Evolutionary conservation across 2,329 filamentous ascomycete species (phyloP), one percentile per base, ranked within the genome.

Genomic region (Phoma herbarum): DNA sequence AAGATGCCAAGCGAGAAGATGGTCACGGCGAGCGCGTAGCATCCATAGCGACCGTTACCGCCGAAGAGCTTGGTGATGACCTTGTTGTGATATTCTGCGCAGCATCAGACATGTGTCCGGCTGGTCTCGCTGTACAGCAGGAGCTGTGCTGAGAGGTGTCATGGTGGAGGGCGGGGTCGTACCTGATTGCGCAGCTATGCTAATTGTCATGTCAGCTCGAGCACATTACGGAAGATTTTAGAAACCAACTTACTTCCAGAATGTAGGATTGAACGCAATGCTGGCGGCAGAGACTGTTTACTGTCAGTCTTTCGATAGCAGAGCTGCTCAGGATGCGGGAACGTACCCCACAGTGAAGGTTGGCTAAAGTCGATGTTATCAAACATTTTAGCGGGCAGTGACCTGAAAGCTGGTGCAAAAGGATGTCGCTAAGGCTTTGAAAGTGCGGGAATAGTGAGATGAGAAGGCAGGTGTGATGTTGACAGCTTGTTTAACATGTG

Each of bases 221-320:
- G 33, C 42, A 51, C 26, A 12, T 35, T 11, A 14, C 9, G 6
- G 1, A 18, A 16, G 4, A 0, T 20, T 14, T 9, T 16, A 22
- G 12, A 20, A 0, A 20, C 50, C 37, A 43, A 63, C 60, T 83
- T 85, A 97, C 93, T 99, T 99, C 95, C 95, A 99, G 80, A 97
- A 98, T n/a, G 95, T 89, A 22, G 95, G 95, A 80, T 99, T 99
- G 81, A 99, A 98, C 47, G 89, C 85, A 79, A 99, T 96, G 52
- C 91, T 86, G 55, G 83, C 84, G 46, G 89, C 91, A 67, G 92
- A 91, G 68, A 95, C 93, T 97, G 62, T 66, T 28, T 46, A 37
- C 39, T 28, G 49, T 57, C n/a, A 49, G 28, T 33, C 23, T 46
- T 48, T 25, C 58, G 5, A 56, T 39, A 18, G 11, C 16, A 42